phyloP scores from a whole-genome alignment of 1,139 yeast genomes.

The Taphrina flavorubra region DNA sequence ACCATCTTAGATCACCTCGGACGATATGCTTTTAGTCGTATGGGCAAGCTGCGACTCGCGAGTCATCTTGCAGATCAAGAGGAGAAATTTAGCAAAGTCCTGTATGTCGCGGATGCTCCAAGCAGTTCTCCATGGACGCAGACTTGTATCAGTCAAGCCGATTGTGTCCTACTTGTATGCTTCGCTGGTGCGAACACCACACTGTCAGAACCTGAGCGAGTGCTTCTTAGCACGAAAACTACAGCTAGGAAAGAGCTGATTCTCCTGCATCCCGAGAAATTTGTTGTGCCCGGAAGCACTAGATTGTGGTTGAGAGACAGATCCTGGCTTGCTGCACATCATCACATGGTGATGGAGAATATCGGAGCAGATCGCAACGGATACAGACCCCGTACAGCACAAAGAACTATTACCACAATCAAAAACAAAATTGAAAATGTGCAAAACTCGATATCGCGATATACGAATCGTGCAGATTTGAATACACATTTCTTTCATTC shows the following conservation, averaged over 20 bases:
- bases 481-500: conserved; percentile 56
- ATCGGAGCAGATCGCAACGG: conserved; percentile 16
- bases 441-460: conserved; percentile 52
- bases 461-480: conserved; percentile 46
- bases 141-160: conserved; percentile 93
- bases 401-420: conserved; percentile 43
- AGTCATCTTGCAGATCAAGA: conserved; percentile 92
- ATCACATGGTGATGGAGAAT: conserved; percentile 67
- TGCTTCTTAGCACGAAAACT: conserved; percentile 75
- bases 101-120: conserved; percentile 81
- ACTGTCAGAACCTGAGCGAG: conserved; percentile 83
- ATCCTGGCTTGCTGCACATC: conserved; percentile 91
- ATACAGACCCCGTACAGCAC: conserved; percentile 36
- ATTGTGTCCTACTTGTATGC: conserved; percentile 67
- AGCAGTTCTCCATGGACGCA: conserved; percentile 87
- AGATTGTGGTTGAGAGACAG: conserved; percentile 82
- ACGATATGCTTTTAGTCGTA: conserved; percentile 87
- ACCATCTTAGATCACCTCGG: conserved; percentile 82
- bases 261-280: conserved; percentile 79
- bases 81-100: conserved; percentile 82
- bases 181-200: conserved; percentile 66
- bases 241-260: conserved; percentile 89
- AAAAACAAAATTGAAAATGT: conserved; percentile 51
- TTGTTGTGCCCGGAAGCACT: conserved; percentile 83
- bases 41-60: conserved; percentile 80